These are phyloP conservation scores for Penicillium chermesinum DNA, from an alignment of 495 filamentous ascomycete species.

Conservation along the genomic window DNA sequence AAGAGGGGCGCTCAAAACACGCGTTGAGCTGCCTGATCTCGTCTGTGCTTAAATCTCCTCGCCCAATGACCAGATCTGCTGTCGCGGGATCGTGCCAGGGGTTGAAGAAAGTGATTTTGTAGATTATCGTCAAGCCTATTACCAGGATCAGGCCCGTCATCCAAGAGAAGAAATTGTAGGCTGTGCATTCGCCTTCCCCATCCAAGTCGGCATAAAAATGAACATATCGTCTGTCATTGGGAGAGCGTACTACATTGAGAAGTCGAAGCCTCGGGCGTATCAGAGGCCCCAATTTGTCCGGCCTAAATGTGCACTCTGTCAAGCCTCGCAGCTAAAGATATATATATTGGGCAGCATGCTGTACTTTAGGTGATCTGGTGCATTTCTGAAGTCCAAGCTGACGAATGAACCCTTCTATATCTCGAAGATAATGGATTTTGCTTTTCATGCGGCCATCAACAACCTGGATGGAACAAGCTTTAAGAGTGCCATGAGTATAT, in stretches of 20 bases:
- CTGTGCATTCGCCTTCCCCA: constrained; percentile 1
- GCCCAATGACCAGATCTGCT: constrained; percentile 22
- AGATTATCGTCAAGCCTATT: not conserved
- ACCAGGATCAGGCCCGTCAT: constrained; percentile 5
- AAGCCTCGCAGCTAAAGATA: constrained; percentile 14
- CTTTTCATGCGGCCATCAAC: not conserved
- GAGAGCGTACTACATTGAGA: no score
- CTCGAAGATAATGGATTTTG: not conserved
- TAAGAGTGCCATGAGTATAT: constrained; percentile 4
- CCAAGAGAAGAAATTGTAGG: constrained; percentile 14
- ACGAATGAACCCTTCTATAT: not conserved
- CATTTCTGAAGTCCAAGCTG: not conserved
- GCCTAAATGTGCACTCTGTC: constrained; percentile 3
- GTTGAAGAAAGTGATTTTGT: constrained; percentile 21
- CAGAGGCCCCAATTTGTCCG: not conserved
- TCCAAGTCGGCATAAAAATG: no score
- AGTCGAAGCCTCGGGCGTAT: not conserved
- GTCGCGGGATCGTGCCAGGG: constrained; percentile 18
- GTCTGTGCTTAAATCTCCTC: constrained; percentile 8
- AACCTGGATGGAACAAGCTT: not conserved
- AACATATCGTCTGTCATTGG: no score
- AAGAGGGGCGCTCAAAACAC: constrained; percentile 18
- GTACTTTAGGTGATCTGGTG: constrained; percentile 11
- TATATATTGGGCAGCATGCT: constrained; percentile 17
- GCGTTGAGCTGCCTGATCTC: constrained; percentile 21